Evolutionary conservation across 352 stramenopile genomes (phyloP), one percentile per base, ranked within the genome.

Genomic region (Discostella stelligera): DNA sequence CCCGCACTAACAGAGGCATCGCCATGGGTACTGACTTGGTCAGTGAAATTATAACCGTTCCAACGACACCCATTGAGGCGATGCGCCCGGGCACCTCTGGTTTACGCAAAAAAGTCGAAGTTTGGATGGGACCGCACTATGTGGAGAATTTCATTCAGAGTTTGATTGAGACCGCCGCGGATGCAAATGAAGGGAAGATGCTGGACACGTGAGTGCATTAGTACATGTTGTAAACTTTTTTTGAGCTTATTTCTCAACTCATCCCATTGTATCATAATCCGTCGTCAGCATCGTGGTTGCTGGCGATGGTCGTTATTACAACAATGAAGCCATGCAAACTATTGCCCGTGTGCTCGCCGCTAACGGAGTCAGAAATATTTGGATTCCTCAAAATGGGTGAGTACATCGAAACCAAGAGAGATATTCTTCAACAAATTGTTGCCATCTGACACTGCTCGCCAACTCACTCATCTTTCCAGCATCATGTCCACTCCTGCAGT

Each of bases 41-140:
- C n/a, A 63, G 32, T 30, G 70, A 61, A 30, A 44, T 77, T 14
- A 30, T 72, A 23, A 68, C 55, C 30, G 58, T 90, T 18, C 44
- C 74, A 0, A 98, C 96, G 5, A 58, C 85, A 64, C 96, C 96
- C 30, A 98, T 98, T 80, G 77, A 93, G 52, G 96, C 96, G 71
- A 97, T 98, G 93, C 98, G 97, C 84, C 96, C 97, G 0, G 97
- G 97, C 61, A 99, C 97, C 13, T 98, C 94, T 27, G 97, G 97
- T 54, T 88, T 99, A 39, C 92, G 97, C 66, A 99, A 99, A 90
- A 98, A 99, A 87, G 98, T 97, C 9, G 96, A 97, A 88, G 93
- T 96, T 27, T 99, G 89, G 91, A 86, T 85, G 74, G 86, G 74
- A 14, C 80, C 93, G 67, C 88, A 98, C 83, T 99, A 98, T 85